Conservation (phyloP, 495 filamentous ascomycete genomes). For the Symbiotaphrina buchneri region DNA sequence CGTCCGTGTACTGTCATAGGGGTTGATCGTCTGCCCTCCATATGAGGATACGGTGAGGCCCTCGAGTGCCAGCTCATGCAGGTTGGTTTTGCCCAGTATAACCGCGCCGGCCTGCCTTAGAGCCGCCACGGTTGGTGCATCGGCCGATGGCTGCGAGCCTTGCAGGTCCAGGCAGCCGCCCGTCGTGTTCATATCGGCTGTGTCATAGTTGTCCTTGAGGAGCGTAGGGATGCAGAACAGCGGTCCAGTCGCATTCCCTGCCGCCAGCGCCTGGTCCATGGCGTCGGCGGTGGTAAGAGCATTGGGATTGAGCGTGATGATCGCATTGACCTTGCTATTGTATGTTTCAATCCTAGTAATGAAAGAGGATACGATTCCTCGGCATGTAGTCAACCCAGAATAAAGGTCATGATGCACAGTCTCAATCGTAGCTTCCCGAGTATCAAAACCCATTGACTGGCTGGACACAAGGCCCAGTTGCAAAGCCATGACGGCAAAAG, state of each 20-base stretch:
- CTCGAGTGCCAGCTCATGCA: too few species aligned
- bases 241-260: constrained; percentile 19
- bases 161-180: constrained; percentile 24
- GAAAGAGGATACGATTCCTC: constrained; percentile 26
- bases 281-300: constrained; percentile 23
- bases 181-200: constrained; percentile 27
- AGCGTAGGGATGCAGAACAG: constrained; percentile 35
- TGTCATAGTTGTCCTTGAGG: constrained; percentile 42
- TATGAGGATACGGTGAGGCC: too few species aligned
- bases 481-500: too few species aligned
- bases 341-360: constrained; percentile 28
- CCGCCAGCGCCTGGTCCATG: constrained; percentile 19
- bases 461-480: too few species aligned
- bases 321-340: constrained; percentile 31
- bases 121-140: constrained; percentile 26
- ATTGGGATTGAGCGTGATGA: constrained; percentile 27
- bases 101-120: constrained; percentile 32
- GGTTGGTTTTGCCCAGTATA: constrained; percentile 43
- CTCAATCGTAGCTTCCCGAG: constrained; percentile 30
- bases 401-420: constrained; percentile 27
- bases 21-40: too few species aligned
- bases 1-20: too few species aligned
- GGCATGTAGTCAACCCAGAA: constrained; percentile 23
- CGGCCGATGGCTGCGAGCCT: constrained; percentile 16
- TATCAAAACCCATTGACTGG: too few species aligned